A percentile compares a stretch with the other conserved stretches of the same genome.
These are phyloP conservation scores for Corallochytrium limacisporum DNA, from an alignment of 78 protist genomes.

Conservation along the genomic window DNA sequence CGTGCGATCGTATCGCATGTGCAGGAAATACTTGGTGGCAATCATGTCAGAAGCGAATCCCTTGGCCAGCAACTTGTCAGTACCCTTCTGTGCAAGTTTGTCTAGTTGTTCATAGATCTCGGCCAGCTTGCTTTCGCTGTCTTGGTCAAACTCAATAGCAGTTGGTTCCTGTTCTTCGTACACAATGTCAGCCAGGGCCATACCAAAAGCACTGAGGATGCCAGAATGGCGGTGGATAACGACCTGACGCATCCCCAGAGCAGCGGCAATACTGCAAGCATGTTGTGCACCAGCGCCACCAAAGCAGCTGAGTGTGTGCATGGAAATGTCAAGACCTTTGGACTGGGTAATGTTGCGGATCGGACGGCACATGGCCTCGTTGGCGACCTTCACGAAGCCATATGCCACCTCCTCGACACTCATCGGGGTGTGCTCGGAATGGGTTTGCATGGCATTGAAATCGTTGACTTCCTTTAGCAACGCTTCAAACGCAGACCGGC, in stretches of 20 bases:
- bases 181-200: constrained; percentile 65
- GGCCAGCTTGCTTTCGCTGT: not conserved
- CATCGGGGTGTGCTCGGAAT: not conserved
- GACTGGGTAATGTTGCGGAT: constrained; percentile 70
- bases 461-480: constrained; percentile 19
- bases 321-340: constrained; percentile 46
- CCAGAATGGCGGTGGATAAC: constrained; percentile 58
- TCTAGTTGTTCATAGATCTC: not conserved
- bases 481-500: constrained; percentile 14
- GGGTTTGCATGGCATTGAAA: not conserved
- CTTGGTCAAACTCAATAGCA: not conserved
- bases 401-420: constrained; percentile 12
- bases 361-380: constrained; percentile 88
- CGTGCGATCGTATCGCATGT: constrained; percentile 17
- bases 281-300: constrained; percentile 95
- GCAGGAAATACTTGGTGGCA: not conserved
- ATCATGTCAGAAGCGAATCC: constrained; percentile 2
- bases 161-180: constrained; percentile 31
- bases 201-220: constrained; percentile 73
- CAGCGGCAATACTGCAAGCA: constrained; percentile 79
- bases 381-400: constrained; percentile 80
- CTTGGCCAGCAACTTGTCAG: not conserved
- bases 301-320: constrained; percentile 69
- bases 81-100: not conserved
- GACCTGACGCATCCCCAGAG: constrained; percentile 61